Conservation (phyloP, 2,329 filamentous ascomycete species). For the Claviceps lovelessii region DNA sequence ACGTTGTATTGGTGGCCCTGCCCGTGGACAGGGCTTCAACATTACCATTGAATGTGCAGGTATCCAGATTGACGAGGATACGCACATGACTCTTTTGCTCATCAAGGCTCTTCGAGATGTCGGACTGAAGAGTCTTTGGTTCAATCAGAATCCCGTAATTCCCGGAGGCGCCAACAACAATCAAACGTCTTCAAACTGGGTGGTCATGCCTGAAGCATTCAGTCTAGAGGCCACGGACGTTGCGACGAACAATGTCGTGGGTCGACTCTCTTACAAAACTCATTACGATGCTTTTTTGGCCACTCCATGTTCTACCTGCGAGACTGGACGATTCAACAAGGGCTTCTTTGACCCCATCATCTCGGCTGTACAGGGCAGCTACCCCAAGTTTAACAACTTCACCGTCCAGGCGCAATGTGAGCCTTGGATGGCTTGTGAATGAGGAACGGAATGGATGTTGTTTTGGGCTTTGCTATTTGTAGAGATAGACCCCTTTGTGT, state of each 20-base stretch:
- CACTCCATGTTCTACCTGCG: slow-evolving; percentile 22
- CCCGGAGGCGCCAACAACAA: slow-evolving; percentile 18
- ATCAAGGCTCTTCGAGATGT: slow-evolving; percentile 25
- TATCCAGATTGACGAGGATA: slow-evolving; percentile 23
- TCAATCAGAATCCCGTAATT: slow-evolving; percentile 25
- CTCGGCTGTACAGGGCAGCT: slow-evolving; percentile 23
- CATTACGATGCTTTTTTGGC: slow-evolving; percentile 23
- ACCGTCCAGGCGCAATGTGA: slow-evolving; percentile 23
- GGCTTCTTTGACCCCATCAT: slow-evolving; percentile 25
- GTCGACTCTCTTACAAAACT: slow-evolving; percentile 23
- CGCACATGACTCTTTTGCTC: slow-evolving; percentile 25
- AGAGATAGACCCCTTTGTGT: slow-evolving; percentile 1
- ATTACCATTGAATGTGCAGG: slow-evolving; percentile 24
- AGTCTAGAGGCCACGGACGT: slow-evolving; percentile 20
- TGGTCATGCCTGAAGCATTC: slow-evolving; percentile 26
- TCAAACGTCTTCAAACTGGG: slow-evolving; percentile 18
- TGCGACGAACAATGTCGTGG: slow-evolving; percentile 18
- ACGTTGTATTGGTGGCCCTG: slow-evolving; percentile 18
- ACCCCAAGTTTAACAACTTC: slow-evolving; percentile 24
- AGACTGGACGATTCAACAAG: slow-evolving; percentile 21
- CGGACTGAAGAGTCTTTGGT: slow-evolving; percentile 24
- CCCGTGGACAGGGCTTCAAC: slow-evolving; percentile 21
- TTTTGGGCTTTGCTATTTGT: slow-evolving; percentile 1
- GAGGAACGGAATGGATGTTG: slow-evolving; percentile 1
- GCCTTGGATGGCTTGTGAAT: slow-evolving; percentile 24